Base-by-base conservation (phyloP, 164 flowering plant genomes). In the Taxillus chinensis region DNA sequence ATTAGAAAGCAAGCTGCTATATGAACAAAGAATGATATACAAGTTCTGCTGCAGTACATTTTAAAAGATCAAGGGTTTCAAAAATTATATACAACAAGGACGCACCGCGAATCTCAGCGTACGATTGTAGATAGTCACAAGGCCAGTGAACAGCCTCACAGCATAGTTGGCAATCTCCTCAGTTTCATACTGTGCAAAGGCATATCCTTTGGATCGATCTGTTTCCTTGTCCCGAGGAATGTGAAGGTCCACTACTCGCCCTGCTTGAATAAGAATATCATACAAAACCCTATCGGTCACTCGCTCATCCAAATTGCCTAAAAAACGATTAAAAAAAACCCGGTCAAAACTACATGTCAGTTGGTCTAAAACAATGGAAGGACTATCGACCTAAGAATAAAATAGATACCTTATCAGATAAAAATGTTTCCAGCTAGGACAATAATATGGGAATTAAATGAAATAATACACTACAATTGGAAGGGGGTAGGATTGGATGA, bases 251-350 rank as follows among this genome's bases (percentile, higher is more conserved):
- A 87, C 80, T 15, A 89, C 69, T 52, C 81, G 75, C 41, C 98
- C 98, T 3, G 89, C 98, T 68, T 92, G 95, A 71, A 92, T 83
- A 40, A 89, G 74, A 57, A 89, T 92, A 61, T 92, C 95, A 75
- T 89, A 92, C 68, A 92, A 65, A 37, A 84, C 87, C 67, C 90
- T 83, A 5, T 87, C 92, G 60, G 68, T 84, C 55, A 92, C 95
- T 67, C 71, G 83, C 77, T 87, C 98, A 66, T 92, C 96, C 82
- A 92, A 74, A 67, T 92, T 92, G n/a, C 95, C 98, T 27, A 27
- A 27, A 5, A 59, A 54, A 43, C 27, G 10, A 4, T 0, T 51
- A 61, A 55, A 3, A 14, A 16, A 48, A 45, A 60, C 39, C 56
- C 12, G 27, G 9, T 12, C 39, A 55, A 45, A 46, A 39, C 5